phyloP scores from a whole-genome alignment of 768 basidiomycete genomes.

The Daedaleopsis nitida region DNA sequence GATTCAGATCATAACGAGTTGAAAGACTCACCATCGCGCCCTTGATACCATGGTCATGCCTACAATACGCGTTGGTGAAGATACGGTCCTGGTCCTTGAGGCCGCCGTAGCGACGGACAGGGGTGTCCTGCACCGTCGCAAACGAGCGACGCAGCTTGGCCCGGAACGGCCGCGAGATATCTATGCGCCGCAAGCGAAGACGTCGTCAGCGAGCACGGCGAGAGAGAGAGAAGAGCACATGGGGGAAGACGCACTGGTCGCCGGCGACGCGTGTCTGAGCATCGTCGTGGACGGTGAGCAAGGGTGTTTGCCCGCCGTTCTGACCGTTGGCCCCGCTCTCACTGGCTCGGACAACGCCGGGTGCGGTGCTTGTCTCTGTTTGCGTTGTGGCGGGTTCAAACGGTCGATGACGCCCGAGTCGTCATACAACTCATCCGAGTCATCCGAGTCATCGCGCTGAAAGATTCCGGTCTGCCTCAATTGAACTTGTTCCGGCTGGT shows the following conservation, averaged over 20 bases:
- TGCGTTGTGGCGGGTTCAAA: slow-evolving; percentile 7
- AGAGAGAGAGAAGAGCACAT: not conserved
- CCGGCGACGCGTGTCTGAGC: slow-evolving; percentile 32
- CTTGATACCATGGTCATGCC: slow-evolving; percentile 91
- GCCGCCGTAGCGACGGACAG: slow-evolving; percentile 89
- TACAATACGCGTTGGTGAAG: slow-evolving; percentile 88
- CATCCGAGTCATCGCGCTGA: too few relatives aligned
- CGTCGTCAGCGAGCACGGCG: not conserved
- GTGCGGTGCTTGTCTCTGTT: slow-evolving; percentile 14
- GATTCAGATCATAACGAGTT: too few relatives aligned
- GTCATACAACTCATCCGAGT: too few relatives aligned
- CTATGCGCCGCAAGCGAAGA: slow-evolving; percentile 13
- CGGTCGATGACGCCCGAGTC: too few relatives aligned
- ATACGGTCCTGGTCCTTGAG: slow-evolving; percentile 94
- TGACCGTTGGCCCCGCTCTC: slow-evolving; percentile 12
- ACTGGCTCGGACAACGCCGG: slow-evolving; percentile 22
- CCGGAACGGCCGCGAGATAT: slow-evolving; percentile 30
- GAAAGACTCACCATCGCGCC: slow-evolving; percentile 69
- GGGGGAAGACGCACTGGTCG: slow-evolving; percentile 24
- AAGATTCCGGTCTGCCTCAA: too few relatives aligned
- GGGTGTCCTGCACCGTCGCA: slow-evolving; percentile 82
- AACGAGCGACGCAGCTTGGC: slow-evolving; percentile 40
- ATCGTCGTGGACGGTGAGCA: slow-evolving; percentile 31
- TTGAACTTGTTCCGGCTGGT: too few relatives aligned
- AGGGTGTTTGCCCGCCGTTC: slow-evolving; percentile 15